Base-by-base conservation (phyloP, 2,329 filamentous ascomycete genomes). In the Plenodomus biglobosus region DNA sequence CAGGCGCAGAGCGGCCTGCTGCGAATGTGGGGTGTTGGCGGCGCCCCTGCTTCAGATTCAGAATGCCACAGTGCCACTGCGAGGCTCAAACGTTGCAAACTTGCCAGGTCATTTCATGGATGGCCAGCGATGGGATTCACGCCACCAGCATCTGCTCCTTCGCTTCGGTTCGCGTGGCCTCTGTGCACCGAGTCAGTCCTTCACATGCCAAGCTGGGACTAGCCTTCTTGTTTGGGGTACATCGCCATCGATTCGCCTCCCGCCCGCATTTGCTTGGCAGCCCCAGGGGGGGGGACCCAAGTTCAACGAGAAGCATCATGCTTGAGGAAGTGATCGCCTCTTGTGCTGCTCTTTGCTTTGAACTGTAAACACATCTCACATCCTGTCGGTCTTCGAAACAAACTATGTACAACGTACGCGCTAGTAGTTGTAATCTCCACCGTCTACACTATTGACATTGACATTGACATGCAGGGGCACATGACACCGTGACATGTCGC, bases 241-340 rank as follows among this genome's bases (percentile, higher is more conserved):
- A 3, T 32, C 11, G 27, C 27, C 27, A 6, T 24, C 22, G 22
- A 24, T 24, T 24, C 22, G 22, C 22, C 22, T 24, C 22, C 22
- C 22, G 22, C 11, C 22, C 22, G 22, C 22, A 24, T 24, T 11
- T 11, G n/a, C 22, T 24, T 24, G 22, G 22, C 22, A 38, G 50
- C 44, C 35, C 50, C 34, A 58, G 50, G 55, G 55, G 55, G 30
- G 49, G n/a, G n/a, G n/a, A n/a, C n/a, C n/a, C n/a, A n/a, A n/a
- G n/a, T n/a, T n/a, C n/a, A n/a, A n/a, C n/a, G n/a, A n/a, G n/a
- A n/a, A n/a, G n/a, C n/a, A n/a, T n/a, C n/a, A n/a, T n/a, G n/a
- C n/a, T n/a, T n/a, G 27, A 15, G 27, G 6, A 32, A 32, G 27
- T 32, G 6, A 32, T 32, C 11, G 27, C 27, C 27, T n/a, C n/a